phyloP scores from a whole-genome alignment of 306 rosid species.

The Ormosia semicastrata region DNA sequence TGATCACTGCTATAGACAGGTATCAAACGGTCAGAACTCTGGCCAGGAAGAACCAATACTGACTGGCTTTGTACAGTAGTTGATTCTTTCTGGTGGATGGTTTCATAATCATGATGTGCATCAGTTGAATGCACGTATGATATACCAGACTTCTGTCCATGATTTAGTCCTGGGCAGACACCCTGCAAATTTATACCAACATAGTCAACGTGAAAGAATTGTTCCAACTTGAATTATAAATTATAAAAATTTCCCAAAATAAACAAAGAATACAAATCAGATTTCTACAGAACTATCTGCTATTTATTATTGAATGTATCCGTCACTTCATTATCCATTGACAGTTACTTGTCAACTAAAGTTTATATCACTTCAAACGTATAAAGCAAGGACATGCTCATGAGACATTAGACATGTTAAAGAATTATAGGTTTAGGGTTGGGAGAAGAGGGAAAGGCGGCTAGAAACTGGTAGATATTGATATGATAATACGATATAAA shows the following conservation, averaged over 20 bases:
- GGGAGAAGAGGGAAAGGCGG: no score
- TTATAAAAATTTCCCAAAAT: neutral
- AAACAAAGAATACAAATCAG: neutral
- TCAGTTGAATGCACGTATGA: constrained; percentile 40
- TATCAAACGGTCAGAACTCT: constrained; percentile 36
- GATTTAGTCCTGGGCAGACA: constrained; percentile 77
- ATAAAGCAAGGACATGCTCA: constrained; percentile 7
- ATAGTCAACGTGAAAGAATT: neutral
- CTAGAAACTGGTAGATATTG: no score
- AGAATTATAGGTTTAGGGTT: no score
- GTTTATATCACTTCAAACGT: neutral
- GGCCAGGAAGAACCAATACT: constrained; percentile 38
- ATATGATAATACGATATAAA: no score
- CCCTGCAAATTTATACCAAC: constrained; percentile 61
- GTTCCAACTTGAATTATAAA: neutral
- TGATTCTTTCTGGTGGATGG: constrained; percentile 40
- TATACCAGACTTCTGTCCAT: constrained; percentile 76
- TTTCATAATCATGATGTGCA: constrained; percentile 35
- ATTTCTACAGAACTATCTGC: neutral
- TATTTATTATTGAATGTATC: neutral
- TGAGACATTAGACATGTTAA: neutral
- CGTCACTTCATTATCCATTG: neutral
- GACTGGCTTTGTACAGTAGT: constrained; percentile 48
- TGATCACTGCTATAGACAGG: constrained; percentile 29
- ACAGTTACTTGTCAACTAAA: neutral